Percentiles rank a stretch among this genome's conserved stretches.
Conservation (phyloP, 208 protist species). For the Trypanosoma rangeli region DNA sequence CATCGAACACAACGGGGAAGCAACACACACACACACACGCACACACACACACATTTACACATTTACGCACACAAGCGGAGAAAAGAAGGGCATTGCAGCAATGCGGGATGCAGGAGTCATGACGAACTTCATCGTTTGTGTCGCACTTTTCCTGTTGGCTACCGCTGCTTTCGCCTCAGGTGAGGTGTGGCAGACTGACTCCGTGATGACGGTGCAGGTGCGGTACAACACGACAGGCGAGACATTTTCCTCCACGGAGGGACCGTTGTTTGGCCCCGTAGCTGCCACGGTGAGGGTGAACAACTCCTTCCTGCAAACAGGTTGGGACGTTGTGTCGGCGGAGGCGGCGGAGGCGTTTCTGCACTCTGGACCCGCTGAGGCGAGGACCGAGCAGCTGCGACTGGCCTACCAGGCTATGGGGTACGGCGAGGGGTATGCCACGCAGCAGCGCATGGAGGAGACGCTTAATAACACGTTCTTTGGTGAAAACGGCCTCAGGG, state of each 20-base stretch:
- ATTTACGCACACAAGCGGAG: too few species aligned
- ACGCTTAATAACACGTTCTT: slow-evolving; percentile 32
- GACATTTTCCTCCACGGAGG: slow-evolving; percentile 14
- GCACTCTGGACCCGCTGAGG: not conserved
- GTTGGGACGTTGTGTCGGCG: slow-evolving; percentile 29
- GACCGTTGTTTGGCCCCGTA: slow-evolving; percentile 12
- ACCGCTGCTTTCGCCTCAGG: not conserved
- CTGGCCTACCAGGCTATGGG: slow-evolving; percentile 32
- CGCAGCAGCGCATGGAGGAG: slow-evolving; percentile 16
- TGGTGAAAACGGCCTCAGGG: slow-evolving; percentile 13
- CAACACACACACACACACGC: too few species aligned
- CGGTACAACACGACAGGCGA: slow-evolving; percentile 16
- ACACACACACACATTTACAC: too few species aligned
- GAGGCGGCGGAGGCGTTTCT: slow-evolving; percentile 15
- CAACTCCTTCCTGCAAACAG: slow-evolving; percentile 17
- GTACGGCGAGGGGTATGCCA: slow-evolving; percentile 35
- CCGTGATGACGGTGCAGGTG: slow-evolving; percentile 7
- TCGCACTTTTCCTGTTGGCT: not conserved
- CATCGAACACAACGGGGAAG: too few species aligned
- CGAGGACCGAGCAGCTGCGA: not conserved
- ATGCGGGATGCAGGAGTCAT: not conserved
- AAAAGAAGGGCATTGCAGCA: too few species aligned
- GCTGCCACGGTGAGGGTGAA: slow-evolving; percentile 26
- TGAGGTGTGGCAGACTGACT: slow-evolving; percentile 3
- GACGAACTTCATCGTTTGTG: not conserved